phyloP scores from a whole-genome alignment of 2,329 filamentous ascomycete species.

The Leptoxyphium fumago region DNA sequence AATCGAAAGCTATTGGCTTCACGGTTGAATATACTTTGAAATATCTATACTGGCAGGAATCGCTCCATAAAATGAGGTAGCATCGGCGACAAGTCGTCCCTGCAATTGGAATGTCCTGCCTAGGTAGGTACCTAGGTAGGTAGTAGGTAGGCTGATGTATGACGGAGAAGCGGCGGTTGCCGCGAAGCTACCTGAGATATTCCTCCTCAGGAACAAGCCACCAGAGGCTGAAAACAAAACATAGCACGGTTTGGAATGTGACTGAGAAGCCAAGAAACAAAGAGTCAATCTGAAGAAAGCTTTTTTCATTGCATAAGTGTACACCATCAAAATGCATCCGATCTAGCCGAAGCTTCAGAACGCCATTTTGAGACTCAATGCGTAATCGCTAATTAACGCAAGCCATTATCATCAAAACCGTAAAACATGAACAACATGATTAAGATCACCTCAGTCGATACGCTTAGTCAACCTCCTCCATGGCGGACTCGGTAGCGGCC shows the following conservation, averaged over 20 bases:
- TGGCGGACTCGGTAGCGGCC: constrained; percentile 72
- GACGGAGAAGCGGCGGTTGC: too few relatives aligned
- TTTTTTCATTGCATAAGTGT: background rate
- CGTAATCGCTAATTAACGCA: background rate
- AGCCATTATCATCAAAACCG: background rate
- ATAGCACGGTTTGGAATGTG: background rate
- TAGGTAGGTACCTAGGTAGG: too few relatives aligned
- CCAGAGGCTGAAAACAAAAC: too few relatives aligned
- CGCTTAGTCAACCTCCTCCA: constrained; percentile 97
- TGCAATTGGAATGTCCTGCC: too few relatives aligned
- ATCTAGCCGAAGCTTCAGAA: background rate
- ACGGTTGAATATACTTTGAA: too few relatives aligned
- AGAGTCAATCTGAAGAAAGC: background rate
- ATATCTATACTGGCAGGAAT: too few relatives aligned
- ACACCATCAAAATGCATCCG: background rate
- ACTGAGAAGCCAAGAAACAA: background rate
- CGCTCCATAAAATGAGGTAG: too few relatives aligned
- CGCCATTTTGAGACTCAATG: background rate
- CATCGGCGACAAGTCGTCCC: too few relatives aligned
- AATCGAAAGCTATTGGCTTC: too few relatives aligned
- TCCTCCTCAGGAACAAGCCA: too few relatives aligned
- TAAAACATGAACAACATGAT: background rate
- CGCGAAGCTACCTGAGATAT: too few relatives aligned
- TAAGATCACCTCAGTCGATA: constrained; percentile 2
- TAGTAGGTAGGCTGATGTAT: too few relatives aligned